Percentiles rank a stretch among this genome's conserved stretches.
Conservation (phyloP, 1,284 basidiomycete species). For the Kalmanozyma brasiliensis region DNA sequence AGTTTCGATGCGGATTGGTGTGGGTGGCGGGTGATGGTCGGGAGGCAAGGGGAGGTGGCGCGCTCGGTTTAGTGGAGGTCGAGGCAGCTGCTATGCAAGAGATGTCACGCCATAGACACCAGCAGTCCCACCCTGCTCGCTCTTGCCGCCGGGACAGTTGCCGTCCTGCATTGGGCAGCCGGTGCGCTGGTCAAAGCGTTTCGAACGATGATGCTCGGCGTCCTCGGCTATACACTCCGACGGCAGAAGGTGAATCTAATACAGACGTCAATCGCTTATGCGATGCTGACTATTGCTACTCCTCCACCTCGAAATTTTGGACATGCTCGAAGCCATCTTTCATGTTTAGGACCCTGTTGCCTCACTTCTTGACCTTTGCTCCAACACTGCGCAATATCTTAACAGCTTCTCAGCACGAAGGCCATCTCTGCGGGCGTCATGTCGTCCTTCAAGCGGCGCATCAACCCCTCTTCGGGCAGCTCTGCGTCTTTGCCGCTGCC, state of each 20-base stretch:
- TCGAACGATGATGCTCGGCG: not conserved
- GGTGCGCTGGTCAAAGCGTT: slow-evolving; percentile 8
- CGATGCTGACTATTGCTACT: slow-evolving; percentile 1
- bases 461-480: slow-evolving; percentile 48
- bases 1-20: not conserved
- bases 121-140: too few species aligned
- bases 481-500: slow-evolving; percentile 69
- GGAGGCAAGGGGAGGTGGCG: too few species aligned
- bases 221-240: slow-evolving; percentile 21
- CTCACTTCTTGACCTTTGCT: too few species aligned
- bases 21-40: too few species aligned
- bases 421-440: too few species aligned
- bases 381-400: too few species aligned
- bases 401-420: too few species aligned
- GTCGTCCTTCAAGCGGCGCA: slow-evolving; percentile 84
- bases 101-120: too few species aligned
- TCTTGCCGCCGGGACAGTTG: not conserved
- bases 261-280: slow-evolving; percentile 7
- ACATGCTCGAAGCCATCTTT: not conserved
- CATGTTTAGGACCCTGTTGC: too few species aligned
- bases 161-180: too few species aligned
- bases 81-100: too few species aligned
- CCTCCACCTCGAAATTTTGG: slow-evolving; percentile 36
- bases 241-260: too few species aligned
- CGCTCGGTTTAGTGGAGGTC: slow-evolving; percentile 9